Evolutionary conservation across 2,329 filamentous ascomycete genomes (phyloP).

Genomic region (Apiospora aurea): DNA sequence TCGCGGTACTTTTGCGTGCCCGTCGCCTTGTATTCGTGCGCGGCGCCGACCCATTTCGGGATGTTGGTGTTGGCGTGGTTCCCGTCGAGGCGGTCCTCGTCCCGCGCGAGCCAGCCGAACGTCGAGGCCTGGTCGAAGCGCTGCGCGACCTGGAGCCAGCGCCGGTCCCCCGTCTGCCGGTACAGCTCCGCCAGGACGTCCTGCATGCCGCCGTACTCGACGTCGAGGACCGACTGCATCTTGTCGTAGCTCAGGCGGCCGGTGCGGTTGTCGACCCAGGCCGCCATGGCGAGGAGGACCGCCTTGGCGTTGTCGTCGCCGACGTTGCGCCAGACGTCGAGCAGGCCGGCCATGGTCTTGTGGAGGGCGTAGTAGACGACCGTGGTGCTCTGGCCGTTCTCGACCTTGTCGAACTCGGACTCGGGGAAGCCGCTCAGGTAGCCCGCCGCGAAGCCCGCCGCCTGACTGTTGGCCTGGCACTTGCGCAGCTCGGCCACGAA

Average conservation of each 20-base stretch:
- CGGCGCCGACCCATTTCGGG: conserved; percentile 61
- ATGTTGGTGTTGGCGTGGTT: conserved; percentile 61
- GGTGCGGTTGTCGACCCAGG: conserved; percentile 58
- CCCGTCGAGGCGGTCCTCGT: conserved; percentile 54
- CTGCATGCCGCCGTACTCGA: conserved; percentile 62
- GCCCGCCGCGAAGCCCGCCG: conserved; percentile 51
- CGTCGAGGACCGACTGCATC: conserved; percentile 57
- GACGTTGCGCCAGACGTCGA: conserved; percentile 56
- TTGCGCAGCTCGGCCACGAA: conserved; percentile 57
- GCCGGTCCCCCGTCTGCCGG: conserved; percentile 51
- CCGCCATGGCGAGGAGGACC: conserved; percentile 52
- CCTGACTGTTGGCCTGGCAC: conserved; percentile 57
- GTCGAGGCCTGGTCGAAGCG: conserved; percentile 58
- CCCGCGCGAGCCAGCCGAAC: conserved; percentile 54
- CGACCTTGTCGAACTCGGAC: conserved; percentile 54
- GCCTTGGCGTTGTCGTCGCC: conserved; percentile 51
- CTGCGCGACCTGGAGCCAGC: conserved; percentile 54
- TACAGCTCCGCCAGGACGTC: conserved; percentile 57
- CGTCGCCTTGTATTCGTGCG: conserved; percentile 56
- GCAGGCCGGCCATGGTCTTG: conserved; percentile 59
- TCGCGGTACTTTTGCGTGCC: conserved; percentile 52
- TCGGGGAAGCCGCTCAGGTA: conserved; percentile 61
- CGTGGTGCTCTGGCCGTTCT: conserved; percentile 55
- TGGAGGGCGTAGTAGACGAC: conserved; percentile 63
- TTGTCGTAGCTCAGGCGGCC: conserved; percentile 47